phyloP scores from a whole-genome alignment of 495 filamentous ascomycete genomes.

The Oleoguttula mirabilis region DNA sequence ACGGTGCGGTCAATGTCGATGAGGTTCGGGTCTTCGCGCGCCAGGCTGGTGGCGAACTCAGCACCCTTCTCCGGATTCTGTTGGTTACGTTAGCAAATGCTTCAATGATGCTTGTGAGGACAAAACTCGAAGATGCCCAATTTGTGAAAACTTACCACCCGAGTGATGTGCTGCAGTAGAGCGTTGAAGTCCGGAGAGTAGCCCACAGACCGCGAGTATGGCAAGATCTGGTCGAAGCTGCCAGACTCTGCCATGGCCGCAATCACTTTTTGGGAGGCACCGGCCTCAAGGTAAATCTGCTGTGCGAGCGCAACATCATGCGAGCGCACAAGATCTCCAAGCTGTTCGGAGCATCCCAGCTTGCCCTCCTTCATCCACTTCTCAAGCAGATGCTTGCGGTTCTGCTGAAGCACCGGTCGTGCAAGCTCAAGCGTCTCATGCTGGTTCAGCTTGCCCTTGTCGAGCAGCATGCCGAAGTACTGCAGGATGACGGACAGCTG shows the following conservation, averaged over 20 bases:
- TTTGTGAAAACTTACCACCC: too few relatives aligned
- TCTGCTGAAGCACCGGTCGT: conserved; percentile 80
- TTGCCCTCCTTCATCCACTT: conserved; percentile 97
- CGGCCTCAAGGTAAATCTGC: conserved; percentile 74
- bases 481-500: conserved; percentile 89
- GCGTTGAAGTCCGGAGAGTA: conserved; percentile 88
- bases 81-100: too few relatives aligned
- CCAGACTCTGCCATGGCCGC: conserved; percentile 90
- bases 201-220: conserved; percentile 68
- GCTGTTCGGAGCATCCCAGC: conserved; percentile 84
- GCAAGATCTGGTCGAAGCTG: conserved; percentile 88
- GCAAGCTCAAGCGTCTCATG: conserved; percentile 91
- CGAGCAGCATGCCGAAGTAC: conserved; percentile 94
- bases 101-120: too few relatives aligned
- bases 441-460: conserved; percentile 85
- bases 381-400: conserved; percentile 87
- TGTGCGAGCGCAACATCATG: conserved; percentile 82
- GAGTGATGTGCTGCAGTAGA: conserved; percentile 82
- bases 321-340: conserved; percentile 82
- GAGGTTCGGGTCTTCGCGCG: conserved; percentile 71
- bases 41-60: conserved; percentile 81
- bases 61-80: conserved; percentile 92
- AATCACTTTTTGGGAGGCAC: conserved; percentile 80
- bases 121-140: too few relatives aligned
- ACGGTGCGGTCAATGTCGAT: conserved; percentile 92